Conservation (phyloP, 352 stramenopile genomes). For the Pseudoperonospora humuli region DNA sequence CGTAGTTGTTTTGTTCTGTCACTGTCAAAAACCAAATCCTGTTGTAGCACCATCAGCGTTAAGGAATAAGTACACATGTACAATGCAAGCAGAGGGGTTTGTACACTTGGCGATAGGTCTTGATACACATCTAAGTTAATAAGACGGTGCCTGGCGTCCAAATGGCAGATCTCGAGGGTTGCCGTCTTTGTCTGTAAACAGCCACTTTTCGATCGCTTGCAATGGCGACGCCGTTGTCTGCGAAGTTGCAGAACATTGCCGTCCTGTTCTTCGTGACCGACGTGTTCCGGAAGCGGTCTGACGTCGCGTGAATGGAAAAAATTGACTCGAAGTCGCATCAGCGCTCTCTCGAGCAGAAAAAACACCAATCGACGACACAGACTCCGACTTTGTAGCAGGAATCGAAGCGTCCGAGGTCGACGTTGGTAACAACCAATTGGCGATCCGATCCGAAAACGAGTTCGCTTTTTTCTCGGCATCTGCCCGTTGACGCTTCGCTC, state of each 20-base stretch:
- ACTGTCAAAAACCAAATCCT: too few species aligned
- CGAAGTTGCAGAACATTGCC: slow-evolving; percentile 2
- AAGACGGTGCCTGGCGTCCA: slow-evolving; percentile 23
- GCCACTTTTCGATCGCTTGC: slow-evolving; percentile 45
- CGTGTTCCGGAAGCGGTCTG: slow-evolving; percentile 8
- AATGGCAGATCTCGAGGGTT: slow-evolving; percentile 26
- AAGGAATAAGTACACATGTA: slow-evolving; percentile 1
- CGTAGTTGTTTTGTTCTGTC: too few species aligned
- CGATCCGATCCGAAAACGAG: slow-evolving; percentile 41
- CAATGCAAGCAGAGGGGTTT: background rate
- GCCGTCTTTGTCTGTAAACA: slow-evolving; percentile 42
- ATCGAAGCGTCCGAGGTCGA: slow-evolving; percentile 2
- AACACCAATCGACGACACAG: background rate
- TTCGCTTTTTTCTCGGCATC: slow-evolving; percentile 27
- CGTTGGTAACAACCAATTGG: slow-evolving; percentile 50
- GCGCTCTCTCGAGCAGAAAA: slow-evolving; percentile 6
- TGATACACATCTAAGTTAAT: slow-evolving; percentile 17
- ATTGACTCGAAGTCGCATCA: slow-evolving; percentile 12
- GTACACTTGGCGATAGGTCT: background rate
- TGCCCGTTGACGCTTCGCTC: slow-evolving; percentile 40
- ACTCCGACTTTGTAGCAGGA: slow-evolving; percentile 7
- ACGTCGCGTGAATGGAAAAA: slow-evolving; percentile 34
- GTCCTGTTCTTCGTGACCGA: slow-evolving; percentile 16
- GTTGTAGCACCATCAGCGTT: too few species aligned
- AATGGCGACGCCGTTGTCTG: slow-evolving; percentile 28